Percentiles rank a stretch among this genome's conserved stretches.
Evolutionary conservation across 805 yeast species (phyloP).

Genomic region (Starmerella ratchasimensis): DNA sequence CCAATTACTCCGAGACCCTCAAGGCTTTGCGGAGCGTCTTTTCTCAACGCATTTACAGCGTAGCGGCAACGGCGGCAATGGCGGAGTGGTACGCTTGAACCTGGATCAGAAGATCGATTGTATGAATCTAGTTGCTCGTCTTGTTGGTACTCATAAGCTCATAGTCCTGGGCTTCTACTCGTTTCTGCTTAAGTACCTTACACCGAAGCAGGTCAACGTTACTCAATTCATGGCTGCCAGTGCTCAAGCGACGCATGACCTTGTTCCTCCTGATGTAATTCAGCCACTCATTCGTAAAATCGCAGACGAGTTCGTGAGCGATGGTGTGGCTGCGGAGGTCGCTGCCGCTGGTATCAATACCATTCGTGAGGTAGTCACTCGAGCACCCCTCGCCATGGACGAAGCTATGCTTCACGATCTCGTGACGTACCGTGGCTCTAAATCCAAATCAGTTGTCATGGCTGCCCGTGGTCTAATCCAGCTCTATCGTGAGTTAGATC

Average conservation of each 20-base stretch:
- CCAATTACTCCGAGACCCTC: constrained; percentile 90
- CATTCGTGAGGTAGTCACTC: constrained; percentile 77
- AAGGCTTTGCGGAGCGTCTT: constrained; percentile 84
- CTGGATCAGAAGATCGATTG: constrained; percentile 81
- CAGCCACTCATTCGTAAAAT: constrained; percentile 71
- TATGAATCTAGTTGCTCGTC: constrained; percentile 73
- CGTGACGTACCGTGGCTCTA: constrained; percentile 80
- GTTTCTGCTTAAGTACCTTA: constrained; percentile 71
- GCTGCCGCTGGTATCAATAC: constrained; percentile 97
- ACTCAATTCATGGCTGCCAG: constrained; percentile 94
- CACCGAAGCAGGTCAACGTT: constrained; percentile 88
- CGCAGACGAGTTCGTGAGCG: constrained; percentile 95
- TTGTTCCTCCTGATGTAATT: constrained; percentile 91
- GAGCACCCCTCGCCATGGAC: constrained; percentile 92
- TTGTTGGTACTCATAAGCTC: constrained; percentile 89
- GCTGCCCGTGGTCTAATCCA: constrained; percentile 84
- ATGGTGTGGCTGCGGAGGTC: constrained; percentile 96
- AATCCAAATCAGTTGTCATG: constrained; percentile 83
- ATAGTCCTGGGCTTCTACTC: constrained; percentile 83
- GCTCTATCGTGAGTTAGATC: constrained; percentile 86
- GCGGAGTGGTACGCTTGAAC: constrained; percentile 54
- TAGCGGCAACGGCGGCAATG: constrained; percentile 26
- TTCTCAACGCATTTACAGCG: constrained; percentile 48
- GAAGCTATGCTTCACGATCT: constrained; percentile 78
- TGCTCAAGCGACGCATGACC: constrained; percentile 92